These are phyloP conservation scores for Geranium rotundifolium DNA, from an alignment of 345 rosid genomes.

Conservation along the genomic window DNA sequence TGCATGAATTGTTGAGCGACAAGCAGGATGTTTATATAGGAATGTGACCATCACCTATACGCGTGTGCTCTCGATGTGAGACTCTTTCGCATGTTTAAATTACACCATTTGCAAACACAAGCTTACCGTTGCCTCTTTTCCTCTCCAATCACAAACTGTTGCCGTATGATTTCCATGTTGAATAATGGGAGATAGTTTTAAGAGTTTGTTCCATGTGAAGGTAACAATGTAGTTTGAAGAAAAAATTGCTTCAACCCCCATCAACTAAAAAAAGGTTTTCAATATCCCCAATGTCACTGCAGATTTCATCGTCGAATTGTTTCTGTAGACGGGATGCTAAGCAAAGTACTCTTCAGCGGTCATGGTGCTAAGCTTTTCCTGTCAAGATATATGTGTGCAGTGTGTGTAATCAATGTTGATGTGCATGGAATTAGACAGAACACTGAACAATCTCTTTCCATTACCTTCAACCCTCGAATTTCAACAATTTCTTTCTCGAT, in stretches of 20 bases:
- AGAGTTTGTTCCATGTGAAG: too few relatives aligned
- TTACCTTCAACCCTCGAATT: constrained; percentile 84
- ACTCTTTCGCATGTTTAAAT: too few relatives aligned
- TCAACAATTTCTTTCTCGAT: constrained; percentile 81
- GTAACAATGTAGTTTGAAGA: too few relatives aligned
- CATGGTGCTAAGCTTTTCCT: constrained; percentile 96
- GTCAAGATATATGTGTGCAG: constrained; percentile 17
- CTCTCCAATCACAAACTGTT: too few relatives aligned
- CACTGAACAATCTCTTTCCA: not conserved
- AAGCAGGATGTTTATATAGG: too few relatives aligned
- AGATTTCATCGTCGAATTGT: constrained; percentile 94
- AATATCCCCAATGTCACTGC: constrained; percentile 87
- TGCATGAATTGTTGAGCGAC: constrained; percentile 4
- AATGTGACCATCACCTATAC: too few relatives aligned
- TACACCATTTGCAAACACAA: too few relatives aligned
- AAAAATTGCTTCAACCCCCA: too few relatives aligned
- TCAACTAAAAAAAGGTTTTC: constrained; percentile 11
- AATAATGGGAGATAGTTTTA: too few relatives aligned
- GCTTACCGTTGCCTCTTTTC: too few relatives aligned
- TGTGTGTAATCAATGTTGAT: not conserved
- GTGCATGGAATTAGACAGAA: not conserved
- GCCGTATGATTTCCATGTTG: too few relatives aligned
- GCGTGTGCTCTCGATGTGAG: too few relatives aligned
- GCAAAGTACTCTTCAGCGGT: constrained; percentile 93
- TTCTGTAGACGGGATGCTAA: constrained; percentile 91